Evolutionary conservation across 2,329 filamentous ascomycete species (phyloP).

Genomic region (Diplodia scrobiculata): DNA sequence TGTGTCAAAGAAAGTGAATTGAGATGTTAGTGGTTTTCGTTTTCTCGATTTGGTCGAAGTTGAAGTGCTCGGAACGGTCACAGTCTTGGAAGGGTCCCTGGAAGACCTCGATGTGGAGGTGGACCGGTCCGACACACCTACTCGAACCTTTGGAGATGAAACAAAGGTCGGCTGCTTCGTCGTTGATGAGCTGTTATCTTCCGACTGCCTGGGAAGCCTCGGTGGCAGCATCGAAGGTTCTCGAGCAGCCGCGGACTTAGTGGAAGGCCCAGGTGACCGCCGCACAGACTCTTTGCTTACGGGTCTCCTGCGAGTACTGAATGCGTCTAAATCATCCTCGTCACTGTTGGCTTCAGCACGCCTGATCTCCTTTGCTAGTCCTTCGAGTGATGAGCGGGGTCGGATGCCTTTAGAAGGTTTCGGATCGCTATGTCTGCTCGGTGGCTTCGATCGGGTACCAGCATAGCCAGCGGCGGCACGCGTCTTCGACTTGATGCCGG

Average conservation of each 20-base stretch:
- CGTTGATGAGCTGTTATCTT: neutral
- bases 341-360: slow-evolving; percentile 7
- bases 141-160: neutral
- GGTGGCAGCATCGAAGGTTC: slow-evolving; percentile 21
- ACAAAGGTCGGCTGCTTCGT: neutral
- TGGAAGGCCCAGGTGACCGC: neutral
- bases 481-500: slow-evolving; percentile 28
- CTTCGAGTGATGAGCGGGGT: neutral
- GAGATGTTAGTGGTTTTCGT: neutral
- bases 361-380: slow-evolving; percentile 27
- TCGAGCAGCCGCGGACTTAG: slow-evolving; percentile 5
- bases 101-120: neutral
- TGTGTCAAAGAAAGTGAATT: neutral
- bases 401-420: neutral
- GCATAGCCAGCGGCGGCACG: slow-evolving; percentile 29
- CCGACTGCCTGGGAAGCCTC: neutral
- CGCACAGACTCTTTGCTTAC: slow-evolving; percentile 5
- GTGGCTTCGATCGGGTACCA: neutral
- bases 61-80: neutral
- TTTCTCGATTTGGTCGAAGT: neutral
- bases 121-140: neutral
- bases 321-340: slow-evolving; percentile 34
- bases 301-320: slow-evolving; percentile 5
- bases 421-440: neutral
- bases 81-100: no score